Evolutionary conservation across 768 basidiomycete species (phyloP), one percentile per base, ranked within the genome.

Genomic region (Rhizopogon rudus): DNA sequence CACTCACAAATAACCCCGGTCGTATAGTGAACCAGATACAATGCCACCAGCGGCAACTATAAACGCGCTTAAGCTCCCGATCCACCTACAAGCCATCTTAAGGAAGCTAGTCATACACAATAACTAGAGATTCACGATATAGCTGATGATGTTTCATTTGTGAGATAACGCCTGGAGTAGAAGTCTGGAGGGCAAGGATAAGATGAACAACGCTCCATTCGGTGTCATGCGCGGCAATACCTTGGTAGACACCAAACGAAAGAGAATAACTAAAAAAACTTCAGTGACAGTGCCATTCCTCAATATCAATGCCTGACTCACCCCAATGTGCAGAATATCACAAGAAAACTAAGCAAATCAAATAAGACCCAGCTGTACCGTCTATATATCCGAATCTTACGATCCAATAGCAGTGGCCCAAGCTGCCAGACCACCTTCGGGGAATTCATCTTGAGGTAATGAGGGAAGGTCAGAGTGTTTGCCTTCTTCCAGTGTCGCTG

Each of bases 1-100:
- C 31, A 53, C 69, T 51, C 57, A 77, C 76, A 78, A 80, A 66
- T 78, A 77, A 53, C 81, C 82, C 14, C 69, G 70, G 52, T 83
- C 82, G 57, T 77, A 79, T 7, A 76, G 72, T 51, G 70, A 62
- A 2, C 81, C 81, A 4, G 75, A 62, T 35, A 79, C 40, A 9
- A 77, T 53, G 10, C 79, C 72, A 20, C 66, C 56, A 0, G 65
- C 62, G 22, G 76, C 57, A 14, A 70, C 58, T 7, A 79, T 62
- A 44, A 77, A 74, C 0, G 75, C 61, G 58, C 80, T 77, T 7
- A 33, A 33, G 31, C 31, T 33, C 31, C 31, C 31, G 10, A 33
- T 33, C 31, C 31, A 33, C 6, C 75, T 40, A 80, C 81, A 56
- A 82, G 75, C 70, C 69, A 75, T 10, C 71, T 69, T 46, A 44